phyloP scores from a whole-genome alignment of 495 filamentous ascomycete species.

The Lichenothelia convexa region DNA sequence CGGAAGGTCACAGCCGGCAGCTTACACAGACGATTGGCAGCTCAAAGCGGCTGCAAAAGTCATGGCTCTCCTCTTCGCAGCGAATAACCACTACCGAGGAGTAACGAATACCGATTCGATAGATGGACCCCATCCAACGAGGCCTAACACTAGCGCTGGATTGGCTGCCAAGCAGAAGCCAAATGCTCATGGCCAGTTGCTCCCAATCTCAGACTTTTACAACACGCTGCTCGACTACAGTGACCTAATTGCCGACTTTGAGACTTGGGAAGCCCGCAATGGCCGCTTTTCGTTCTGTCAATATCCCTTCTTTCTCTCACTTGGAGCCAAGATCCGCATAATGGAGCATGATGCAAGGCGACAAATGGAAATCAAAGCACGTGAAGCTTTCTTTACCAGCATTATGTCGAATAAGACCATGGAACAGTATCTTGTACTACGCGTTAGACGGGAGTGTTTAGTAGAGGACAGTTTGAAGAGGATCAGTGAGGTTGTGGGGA shows the following conservation, averaged over 20 bases:
- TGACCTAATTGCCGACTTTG: slow-evolving; percentile 75
- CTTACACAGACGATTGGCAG: slow-evolving; percentile 84
- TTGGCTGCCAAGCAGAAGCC: slow-evolving; percentile 24
- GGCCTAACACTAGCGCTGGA: no score
- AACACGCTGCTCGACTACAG: slow-evolving; percentile 71
- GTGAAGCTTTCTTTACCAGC: slow-evolving; percentile 83
- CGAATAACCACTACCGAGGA: slow-evolving; percentile 42
- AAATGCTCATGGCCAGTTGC: slow-evolving; percentile 38
- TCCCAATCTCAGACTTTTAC: slow-evolving; percentile 76
- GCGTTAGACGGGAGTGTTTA: slow-evolving; percentile 68
- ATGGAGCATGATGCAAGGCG: slow-evolving; percentile 77
- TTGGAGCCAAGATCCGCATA: slow-evolving; percentile 86
- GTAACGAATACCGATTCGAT: not conserved
- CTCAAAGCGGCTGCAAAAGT: slow-evolving; percentile 64
- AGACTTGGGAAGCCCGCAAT: slow-evolving; percentile 62
- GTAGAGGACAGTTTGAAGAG: slow-evolving; percentile 78
- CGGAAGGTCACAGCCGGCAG: slow-evolving; percentile 28
- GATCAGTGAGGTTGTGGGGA: slow-evolving; percentile 74
- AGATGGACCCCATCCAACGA: slow-evolving; percentile 2
- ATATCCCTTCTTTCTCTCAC: slow-evolving; percentile 85
- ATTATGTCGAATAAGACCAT: slow-evolving; percentile 56
- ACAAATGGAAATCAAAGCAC: slow-evolving; percentile 80
- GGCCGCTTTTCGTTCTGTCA: slow-evolving; percentile 81
- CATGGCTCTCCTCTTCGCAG: slow-evolving; percentile 67
- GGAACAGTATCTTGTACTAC: slow-evolving; percentile 64